phyloP scores from a whole-genome alignment of 2,329 filamentous ascomycete genomes.

The Ascochyta viciae-villosae region DNA sequence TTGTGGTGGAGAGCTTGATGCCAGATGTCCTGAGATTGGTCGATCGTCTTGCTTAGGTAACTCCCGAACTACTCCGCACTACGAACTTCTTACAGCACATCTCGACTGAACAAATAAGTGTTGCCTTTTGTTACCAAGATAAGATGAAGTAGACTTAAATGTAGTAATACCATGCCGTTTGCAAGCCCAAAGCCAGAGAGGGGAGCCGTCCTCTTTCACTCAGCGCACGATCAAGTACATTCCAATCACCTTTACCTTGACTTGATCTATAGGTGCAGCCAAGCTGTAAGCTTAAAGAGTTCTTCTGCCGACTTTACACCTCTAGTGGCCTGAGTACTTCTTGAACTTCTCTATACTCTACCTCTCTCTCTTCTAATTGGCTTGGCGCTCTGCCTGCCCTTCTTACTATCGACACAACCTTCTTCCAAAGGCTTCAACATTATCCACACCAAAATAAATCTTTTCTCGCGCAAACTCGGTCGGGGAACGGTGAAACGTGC shows the following conservation, averaged over 20 bases:
- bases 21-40: slow-evolving; percentile 39
- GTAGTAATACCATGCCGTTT: not conserved
- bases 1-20: slow-evolving; percentile 32
- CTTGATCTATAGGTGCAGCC: not conserved
- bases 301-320: not conserved
- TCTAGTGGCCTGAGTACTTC: too few relatives aligned
- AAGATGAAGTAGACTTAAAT: not conserved
- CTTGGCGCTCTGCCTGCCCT: too few relatives aligned
- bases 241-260: slow-evolving; percentile 9
- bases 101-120: not conserved
- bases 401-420: too few relatives aligned
- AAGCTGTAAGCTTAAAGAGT: not conserved
- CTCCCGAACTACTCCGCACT: slow-evolving; percentile 11
- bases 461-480: not conserved
- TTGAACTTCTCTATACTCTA: not conserved
- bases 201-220: not conserved
- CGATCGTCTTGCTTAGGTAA: slow-evolving; percentile 33
- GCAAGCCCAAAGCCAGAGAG: not conserved
- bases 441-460: not conserved
- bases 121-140: not conserved
- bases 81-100: not conserved
- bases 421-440: too few relatives aligned
- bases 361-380: not conserved
- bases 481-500: not conserved
- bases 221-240: not conserved